Evolutionary conservation across 495 filamentous ascomycete species (phyloP).

Genomic region (Platismatia glauca): DNA sequence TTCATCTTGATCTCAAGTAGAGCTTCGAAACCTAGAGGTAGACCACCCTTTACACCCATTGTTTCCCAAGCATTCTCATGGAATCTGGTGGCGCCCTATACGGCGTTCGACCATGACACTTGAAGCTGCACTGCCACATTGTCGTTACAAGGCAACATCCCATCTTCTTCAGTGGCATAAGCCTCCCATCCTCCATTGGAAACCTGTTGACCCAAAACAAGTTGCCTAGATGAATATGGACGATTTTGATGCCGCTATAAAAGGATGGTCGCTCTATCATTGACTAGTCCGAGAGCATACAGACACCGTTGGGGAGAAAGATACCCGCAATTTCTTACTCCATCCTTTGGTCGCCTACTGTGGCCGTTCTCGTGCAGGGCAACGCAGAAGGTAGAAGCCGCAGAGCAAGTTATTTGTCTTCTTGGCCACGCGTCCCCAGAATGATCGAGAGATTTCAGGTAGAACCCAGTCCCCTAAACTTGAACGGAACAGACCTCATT

Average conservation of each 20-base stretch:
- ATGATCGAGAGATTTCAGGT: not conserved
- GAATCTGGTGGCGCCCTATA: too few relatives aligned
- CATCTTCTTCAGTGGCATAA: too few relatives aligned
- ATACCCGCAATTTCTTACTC: slow-evolving; percentile 2
- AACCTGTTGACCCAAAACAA: too few relatives aligned
- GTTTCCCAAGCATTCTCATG: too few relatives aligned
- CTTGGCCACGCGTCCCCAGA: slow-evolving; percentile 13
- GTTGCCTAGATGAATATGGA: not conserved
- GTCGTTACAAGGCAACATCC: too few relatives aligned
- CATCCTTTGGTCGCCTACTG: slow-evolving; percentile 10
- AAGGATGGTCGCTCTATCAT: slow-evolving; percentile 7
- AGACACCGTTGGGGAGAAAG: not conserved
- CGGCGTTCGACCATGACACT: too few relatives aligned
- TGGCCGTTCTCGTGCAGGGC: slow-evolving; percentile 7
- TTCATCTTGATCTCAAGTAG: too few relatives aligned
- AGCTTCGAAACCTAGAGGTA: too few relatives aligned
- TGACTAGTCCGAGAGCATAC: slow-evolving; percentile 8
- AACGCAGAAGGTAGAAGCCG: not conserved
- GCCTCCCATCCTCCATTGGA: too few relatives aligned
- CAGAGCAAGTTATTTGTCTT: slow-evolving; percentile 9
- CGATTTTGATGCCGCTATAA: slow-evolving; percentile 8
- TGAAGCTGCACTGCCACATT: too few relatives aligned
- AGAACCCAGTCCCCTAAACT: too few relatives aligned
- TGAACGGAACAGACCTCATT: not conserved
- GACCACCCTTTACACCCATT: too few relatives aligned